Evolutionary conservation across 1,284 basidiomycete species (phyloP).

Genomic region (Moniliella sp.): DNA sequence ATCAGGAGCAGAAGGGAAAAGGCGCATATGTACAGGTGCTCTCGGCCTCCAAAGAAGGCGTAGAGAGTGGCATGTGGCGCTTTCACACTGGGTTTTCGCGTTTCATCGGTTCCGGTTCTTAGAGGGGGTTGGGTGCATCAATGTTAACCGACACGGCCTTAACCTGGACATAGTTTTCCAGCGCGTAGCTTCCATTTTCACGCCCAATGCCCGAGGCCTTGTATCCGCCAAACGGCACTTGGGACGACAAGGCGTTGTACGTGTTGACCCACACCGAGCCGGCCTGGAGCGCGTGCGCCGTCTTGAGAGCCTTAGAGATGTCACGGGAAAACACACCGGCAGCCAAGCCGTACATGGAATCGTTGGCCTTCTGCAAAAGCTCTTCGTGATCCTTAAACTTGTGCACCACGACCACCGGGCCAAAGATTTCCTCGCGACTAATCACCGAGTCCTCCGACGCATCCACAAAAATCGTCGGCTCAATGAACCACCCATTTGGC

Average conservation of each 20-base stretch:
- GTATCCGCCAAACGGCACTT: slow-evolving; percentile 74
- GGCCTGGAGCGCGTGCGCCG: slow-evolving; percentile 8
- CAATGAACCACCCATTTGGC: slow-evolving; percentile 11
- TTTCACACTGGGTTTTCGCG: no score
- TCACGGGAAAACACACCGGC: slow-evolving; percentile 14
- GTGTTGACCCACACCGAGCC: slow-evolving; percentile 18
- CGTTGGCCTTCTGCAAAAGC: slow-evolving; percentile 9
- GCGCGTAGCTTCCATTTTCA: slow-evolving; percentile 66
- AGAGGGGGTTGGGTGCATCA: no score
- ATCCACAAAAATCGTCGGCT: slow-evolving; percentile 16
- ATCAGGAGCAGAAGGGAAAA: no score
- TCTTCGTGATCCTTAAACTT: slow-evolving; percentile 16
- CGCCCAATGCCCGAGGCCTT: slow-evolving; percentile 59
- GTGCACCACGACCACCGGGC: slow-evolving; percentile 14
- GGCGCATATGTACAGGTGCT: no score
- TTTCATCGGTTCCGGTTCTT: no score
- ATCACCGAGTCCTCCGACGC: slow-evolving; percentile 12
- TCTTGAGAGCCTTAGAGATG: slow-evolving; percentile 5
- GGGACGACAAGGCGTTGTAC: slow-evolving; percentile 4
- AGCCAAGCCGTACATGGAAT: slow-evolving; percentile 10
- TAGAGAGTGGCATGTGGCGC: no score
- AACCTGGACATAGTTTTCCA: slow-evolving; percentile 61
- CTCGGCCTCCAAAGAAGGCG: no score
- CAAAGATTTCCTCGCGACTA: slow-evolving; percentile 18
- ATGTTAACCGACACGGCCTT: slow-evolving; percentile 64